phyloP scores from a whole-genome alignment of 1,284 basidiomycete genomes.

The Kwoniella shivajii region DNA sequence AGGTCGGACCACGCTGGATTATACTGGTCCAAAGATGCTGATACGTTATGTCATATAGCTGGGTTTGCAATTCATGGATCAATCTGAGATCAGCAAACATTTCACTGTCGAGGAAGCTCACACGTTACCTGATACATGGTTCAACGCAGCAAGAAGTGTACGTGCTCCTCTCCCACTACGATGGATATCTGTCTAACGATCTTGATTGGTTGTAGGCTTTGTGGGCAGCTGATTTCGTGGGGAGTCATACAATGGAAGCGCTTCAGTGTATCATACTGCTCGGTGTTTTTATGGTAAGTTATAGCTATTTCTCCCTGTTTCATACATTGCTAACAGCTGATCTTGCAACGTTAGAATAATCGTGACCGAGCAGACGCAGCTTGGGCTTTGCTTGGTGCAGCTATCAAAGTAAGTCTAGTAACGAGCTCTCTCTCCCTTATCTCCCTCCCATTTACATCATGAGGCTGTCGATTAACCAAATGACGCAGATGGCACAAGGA shows the following conservation, averaged over 20 bases:
- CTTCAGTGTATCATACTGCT: slow-evolving; percentile 51
- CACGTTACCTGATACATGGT: slow-evolving; percentile 49
- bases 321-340: neutral
- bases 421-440: too few species aligned
- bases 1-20: slow-evolving; percentile 21
- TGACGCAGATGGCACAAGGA: slow-evolving; percentile 53
- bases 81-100: slow-evolving; percentile 41
- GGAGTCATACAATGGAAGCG: slow-evolving; percentile 50
- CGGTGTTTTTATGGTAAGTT: slow-evolving; percentile 51
- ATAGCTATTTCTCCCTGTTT: neutral
- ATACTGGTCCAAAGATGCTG: too few species aligned
- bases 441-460: neutral
- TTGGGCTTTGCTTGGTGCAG: slow-evolving; percentile 53
- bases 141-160: slow-evolving; percentile 46
- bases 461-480: neutral
- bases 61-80: slow-evolving; percentile 54
- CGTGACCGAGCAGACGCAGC: slow-evolving; percentile 54
- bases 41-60: slow-evolving; percentile 34
- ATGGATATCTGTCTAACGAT: neutral
- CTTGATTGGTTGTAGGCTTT: slow-evolving; percentile 30
- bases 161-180: slow-evolving; percentile 9
- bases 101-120: slow-evolving; percentile 48
- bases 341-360: slow-evolving; percentile 53
- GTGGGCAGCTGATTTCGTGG: slow-evolving; percentile 54
- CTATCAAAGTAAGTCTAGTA: slow-evolving; percentile 54